Evolutionary conservation across 305 asterid genomes (phyloP).

Genomic region (Fraxinus baroniana): DNA sequence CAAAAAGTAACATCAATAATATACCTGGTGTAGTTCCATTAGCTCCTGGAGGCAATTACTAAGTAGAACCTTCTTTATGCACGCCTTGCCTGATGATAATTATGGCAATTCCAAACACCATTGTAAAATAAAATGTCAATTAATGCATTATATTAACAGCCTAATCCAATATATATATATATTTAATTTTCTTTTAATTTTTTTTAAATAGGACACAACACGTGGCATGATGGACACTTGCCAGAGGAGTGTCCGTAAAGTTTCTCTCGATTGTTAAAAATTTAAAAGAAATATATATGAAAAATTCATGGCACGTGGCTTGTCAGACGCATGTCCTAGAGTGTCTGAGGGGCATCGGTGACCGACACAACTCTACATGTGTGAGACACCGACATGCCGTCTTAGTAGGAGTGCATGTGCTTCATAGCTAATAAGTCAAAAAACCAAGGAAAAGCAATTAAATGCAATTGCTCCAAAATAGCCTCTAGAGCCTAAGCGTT

Average conservation of each 20-base stretch:
- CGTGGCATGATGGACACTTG: background rate
- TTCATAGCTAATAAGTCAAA: background rate
- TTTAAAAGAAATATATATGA: background rate
- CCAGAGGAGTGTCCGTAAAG: background rate
- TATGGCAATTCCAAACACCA: conserved; percentile 10
- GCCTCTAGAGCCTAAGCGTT: background rate
- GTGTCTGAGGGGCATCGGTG: background rate
- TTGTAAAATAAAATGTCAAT: conserved; percentile 13
- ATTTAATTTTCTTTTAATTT: too few relatives aligned
- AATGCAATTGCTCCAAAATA: background rate
- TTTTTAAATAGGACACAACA: background rate
- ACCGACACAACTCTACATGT: background rate
- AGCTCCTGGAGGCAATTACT: conserved; percentile 99
- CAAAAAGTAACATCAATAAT: conserved; percentile 11
- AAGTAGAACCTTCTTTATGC: conserved; percentile 95
- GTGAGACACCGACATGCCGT: background rate
- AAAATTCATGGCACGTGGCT: background rate
- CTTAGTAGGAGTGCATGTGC: background rate
- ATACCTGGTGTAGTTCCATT: conserved; percentile 99
- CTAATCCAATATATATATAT: background rate
- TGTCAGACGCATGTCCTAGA: background rate
- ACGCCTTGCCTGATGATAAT: conserved; percentile 81
- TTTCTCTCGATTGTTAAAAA: background rate
- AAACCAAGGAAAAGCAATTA: background rate
- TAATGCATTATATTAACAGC: background rate